These are phyloP conservation scores for Candida incommunis DNA, from an alignment of 805 yeast genomes.

Conservation along the genomic window DNA sequence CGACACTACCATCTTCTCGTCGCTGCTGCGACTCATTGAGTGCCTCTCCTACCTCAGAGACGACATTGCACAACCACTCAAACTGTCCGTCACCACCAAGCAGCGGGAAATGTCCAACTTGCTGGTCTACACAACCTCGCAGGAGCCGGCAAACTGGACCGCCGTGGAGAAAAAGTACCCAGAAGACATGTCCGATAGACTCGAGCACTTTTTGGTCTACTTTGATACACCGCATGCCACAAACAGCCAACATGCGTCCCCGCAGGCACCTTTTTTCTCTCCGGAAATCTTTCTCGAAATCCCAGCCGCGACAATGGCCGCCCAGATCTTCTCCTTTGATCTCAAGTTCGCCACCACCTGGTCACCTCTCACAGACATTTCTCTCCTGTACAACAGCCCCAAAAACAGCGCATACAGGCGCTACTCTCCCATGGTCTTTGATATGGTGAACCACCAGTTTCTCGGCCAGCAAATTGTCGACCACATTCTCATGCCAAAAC, in stretches of 20 bases:
- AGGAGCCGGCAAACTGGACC: slow-evolving; percentile 12
- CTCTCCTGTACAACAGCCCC: slow-evolving; percentile 45
- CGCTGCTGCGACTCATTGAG: slow-evolving; percentile 39
- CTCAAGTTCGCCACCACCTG: slow-evolving; percentile 49
- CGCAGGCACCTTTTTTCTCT: slow-evolving; percentile 16
- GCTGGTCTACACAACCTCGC: slow-evolving; percentile 14
- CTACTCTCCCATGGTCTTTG: slow-evolving; percentile 66
- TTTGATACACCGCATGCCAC: slow-evolving; percentile 6
- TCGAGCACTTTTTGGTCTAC: slow-evolving; percentile 10
- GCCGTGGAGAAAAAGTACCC: slow-evolving; percentile 11
- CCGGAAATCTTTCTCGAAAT: slow-evolving; percentile 39
- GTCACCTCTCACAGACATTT: slow-evolving; percentile 71
- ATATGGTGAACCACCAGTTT: slow-evolving; percentile 60
- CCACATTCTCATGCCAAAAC: slow-evolving; percentile 43
- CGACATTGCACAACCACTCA: slow-evolving; percentile 38
- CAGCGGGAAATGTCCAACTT: slow-evolving; percentile 33
- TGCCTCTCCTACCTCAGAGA: slow-evolving; percentile 34
- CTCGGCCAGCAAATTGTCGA: slow-evolving; percentile 54
- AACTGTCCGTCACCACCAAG: slow-evolving; percentile 34
- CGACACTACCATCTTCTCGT: slow-evolving; percentile 45
- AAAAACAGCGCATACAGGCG: slow-evolving; percentile 25
- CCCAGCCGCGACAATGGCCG: slow-evolving; percentile 41
- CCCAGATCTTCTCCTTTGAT: slow-evolving; percentile 54
- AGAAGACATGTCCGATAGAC: slow-evolving; percentile 11
- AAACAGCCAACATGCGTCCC: slow-evolving; percentile 8